Base-by-base conservation (phyloP, 1,284 basidiomycete species). In the Pascua sp. region DNA sequence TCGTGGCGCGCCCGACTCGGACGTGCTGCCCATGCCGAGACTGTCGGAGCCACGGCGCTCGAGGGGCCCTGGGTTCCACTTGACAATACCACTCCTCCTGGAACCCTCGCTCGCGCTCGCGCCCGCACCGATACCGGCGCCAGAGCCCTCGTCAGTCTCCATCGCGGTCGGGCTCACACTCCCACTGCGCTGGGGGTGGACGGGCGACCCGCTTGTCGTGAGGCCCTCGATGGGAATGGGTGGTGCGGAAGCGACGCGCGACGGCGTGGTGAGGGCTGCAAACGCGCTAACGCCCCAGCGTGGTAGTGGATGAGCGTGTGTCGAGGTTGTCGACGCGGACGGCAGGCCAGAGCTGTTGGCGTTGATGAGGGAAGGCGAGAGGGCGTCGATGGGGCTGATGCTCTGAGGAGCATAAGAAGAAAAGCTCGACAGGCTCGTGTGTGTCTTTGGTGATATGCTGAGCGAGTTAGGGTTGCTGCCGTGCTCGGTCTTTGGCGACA, bases 131-230 rank as follows among this genome's bases (percentile, higher is more conserved):
- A 7, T 3, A 32, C 24, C 24, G 7, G 24, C 7, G 24, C 24
- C 24, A 32, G 24, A 32, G 7, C 24, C 24, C 24, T 61, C 60
- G 47, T 60, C 66, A 48, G 63, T 55, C 9, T 66, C 62, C 55
- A 67, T 61, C 12, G 37, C 42, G 15, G 37, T 37, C 13, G 43
- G 40, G 45, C 42, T 37, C 11, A 52, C 59, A 42, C 59, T 42
- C 13, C 16, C 46, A 32, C 11, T 37, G 47, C 11, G 18, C 42
- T 17, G 40, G 45, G 47, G 10, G 45, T 42, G 8, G 15, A 16
- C 12, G 24, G 72, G 72, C 11, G 72, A 70, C 12, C 68, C 69
- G 13, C 59, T 60, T 0, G 73, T 72, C 16, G 64, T 69, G 8
- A 73, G 56, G 36, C 59, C 63, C 47, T 71, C 70, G n/a, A 72